Evolutionary conservation across 2,329 filamentous ascomycete genomes (phyloP).

Genomic region (Tolypocladium endophyticum): DNA sequence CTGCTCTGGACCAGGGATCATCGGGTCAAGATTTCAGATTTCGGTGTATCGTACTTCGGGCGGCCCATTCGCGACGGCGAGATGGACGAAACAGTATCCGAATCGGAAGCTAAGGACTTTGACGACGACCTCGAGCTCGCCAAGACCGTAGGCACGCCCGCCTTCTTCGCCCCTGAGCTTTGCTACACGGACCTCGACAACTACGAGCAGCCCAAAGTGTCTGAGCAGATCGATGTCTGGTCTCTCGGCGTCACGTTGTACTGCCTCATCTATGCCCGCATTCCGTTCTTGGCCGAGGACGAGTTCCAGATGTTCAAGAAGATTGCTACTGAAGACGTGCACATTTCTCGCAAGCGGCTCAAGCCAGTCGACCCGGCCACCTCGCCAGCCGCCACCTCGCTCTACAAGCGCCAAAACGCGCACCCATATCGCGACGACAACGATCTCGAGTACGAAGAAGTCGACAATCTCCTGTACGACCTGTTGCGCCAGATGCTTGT

Average conservation of each 20-base stretch:
- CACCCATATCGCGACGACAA: conserved; percentile 66
- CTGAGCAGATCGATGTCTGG: conserved; percentile 94
- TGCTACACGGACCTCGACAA: conserved; percentile 74
- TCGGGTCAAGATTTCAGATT: conserved; percentile 94
- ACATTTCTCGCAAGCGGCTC: conserved; percentile 75
- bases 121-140: conserved; percentile 94
- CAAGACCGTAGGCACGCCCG: conserved; percentile 94
- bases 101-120: conserved; percentile 76
- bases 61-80: conserved; percentile 77
- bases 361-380: conserved; percentile 58
- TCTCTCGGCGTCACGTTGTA: conserved; percentile 93
- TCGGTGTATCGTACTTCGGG: conserved; percentile 95
- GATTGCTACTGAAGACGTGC: conserved; percentile 87
- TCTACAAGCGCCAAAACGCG: conserved; percentile 47
- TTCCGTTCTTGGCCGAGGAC: conserved; percentile 86
- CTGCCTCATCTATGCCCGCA: conserved; percentile 85
- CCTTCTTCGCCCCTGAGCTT: conserved; percentile 93
- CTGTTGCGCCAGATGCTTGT: conserved; percentile 68
- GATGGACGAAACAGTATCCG: conserved; percentile 60
- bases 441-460: conserved; percentile 73
- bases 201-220: conserved; percentile 66
- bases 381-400: conserved; percentile 41
- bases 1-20: conserved; percentile 77
- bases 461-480: conserved; percentile 72
- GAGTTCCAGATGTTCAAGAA: conserved; percentile 86